Conservation (phyloP, 2,329 filamentous ascomycete species). For the Neospermospora avenae region DNA sequence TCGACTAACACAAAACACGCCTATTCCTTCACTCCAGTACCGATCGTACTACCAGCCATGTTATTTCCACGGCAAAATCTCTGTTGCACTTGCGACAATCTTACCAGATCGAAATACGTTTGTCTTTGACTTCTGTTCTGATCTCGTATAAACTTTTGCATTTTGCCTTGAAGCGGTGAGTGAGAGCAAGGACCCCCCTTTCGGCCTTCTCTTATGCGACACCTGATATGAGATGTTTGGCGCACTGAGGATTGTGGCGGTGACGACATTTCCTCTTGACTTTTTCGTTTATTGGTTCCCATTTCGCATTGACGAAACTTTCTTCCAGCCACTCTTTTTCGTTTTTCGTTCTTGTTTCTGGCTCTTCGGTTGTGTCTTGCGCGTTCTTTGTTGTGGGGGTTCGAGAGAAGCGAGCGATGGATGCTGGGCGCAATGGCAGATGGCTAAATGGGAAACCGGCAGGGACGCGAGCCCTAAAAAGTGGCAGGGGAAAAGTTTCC, state of each 20-base stretch:
- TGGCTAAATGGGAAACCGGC: not conserved
- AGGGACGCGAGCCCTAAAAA: not conserved
- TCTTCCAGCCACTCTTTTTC: not conserved
- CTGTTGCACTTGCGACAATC: not conserved
- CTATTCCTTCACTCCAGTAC: not conserved
- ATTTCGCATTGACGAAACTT: not conserved
- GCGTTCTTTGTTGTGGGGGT: not conserved
- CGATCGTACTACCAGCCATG: not conserved
- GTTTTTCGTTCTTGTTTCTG: not conserved
- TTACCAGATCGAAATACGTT: not conserved
- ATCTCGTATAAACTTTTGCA: not conserved
- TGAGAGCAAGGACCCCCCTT: not conserved
- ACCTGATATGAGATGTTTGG: not conserved
- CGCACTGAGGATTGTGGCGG: not conserved
- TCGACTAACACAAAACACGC: not conserved
- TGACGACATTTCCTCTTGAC: not conserved
- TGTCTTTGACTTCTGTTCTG: not conserved
- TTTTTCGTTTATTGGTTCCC: not conserved
- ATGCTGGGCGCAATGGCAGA: not conserved
- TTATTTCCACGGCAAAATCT: not conserved
- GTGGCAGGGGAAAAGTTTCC: not conserved
- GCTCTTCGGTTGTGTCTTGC: not conserved
- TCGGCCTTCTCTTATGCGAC: not conserved
- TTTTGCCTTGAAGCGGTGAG: constrained; percentile 1
- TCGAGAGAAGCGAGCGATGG: not conserved